Conservation (phyloP, 2,329 filamentous ascomycete species). For the Fusarium falciforme region DNA sequence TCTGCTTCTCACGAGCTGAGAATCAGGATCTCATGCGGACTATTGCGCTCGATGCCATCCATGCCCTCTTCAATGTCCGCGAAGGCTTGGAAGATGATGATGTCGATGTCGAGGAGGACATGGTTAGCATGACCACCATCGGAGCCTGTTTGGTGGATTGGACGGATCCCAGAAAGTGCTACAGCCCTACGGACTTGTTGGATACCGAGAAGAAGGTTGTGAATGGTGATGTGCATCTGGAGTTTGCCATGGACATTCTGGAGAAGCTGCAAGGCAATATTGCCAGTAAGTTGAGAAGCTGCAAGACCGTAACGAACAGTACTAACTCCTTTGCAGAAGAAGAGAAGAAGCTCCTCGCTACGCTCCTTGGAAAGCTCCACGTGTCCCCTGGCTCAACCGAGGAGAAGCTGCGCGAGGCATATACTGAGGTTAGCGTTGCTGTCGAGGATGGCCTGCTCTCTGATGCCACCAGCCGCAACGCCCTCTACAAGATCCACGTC, state of each 20-base stretch:
- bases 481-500: slow-evolving; percentile 76
- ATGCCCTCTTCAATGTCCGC: slow-evolving; percentile 78
- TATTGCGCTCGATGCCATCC: slow-evolving; percentile 79
- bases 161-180: slow-evolving; percentile 91
- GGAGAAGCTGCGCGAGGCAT: slow-evolving; percentile 67
- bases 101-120: slow-evolving; percentile 78
- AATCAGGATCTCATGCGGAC: slow-evolving; percentile 86
- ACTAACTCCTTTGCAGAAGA: slow-evolving; percentile 69
- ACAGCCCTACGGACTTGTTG: slow-evolving; percentile 59
- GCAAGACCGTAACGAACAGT: neutral
- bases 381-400: slow-evolving; percentile 75
- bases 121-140: slow-evolving; percentile 82
- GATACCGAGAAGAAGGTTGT: slow-evolving; percentile 72
- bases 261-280: slow-evolving; percentile 76
- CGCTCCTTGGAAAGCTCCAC: slow-evolving; percentile 84
- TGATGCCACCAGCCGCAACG: slow-evolving; percentile 72
- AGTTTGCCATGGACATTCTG: slow-evolving; percentile 81
- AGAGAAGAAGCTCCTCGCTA: slow-evolving; percentile 84
- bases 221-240: slow-evolving; percentile 82
- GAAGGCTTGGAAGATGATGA: slow-evolving; percentile 81
- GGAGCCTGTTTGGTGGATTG: slow-evolving; percentile 90
- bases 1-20: slow-evolving; percentile 84
- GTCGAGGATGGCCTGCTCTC: slow-evolving; percentile 71
- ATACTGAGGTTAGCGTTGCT: slow-evolving; percentile 68
- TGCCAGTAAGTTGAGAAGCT: slow-evolving; percentile 67